phyloP scores from a whole-genome alignment of 208 protist genomes.

The Acanthamoeba lenticulata region DNA sequence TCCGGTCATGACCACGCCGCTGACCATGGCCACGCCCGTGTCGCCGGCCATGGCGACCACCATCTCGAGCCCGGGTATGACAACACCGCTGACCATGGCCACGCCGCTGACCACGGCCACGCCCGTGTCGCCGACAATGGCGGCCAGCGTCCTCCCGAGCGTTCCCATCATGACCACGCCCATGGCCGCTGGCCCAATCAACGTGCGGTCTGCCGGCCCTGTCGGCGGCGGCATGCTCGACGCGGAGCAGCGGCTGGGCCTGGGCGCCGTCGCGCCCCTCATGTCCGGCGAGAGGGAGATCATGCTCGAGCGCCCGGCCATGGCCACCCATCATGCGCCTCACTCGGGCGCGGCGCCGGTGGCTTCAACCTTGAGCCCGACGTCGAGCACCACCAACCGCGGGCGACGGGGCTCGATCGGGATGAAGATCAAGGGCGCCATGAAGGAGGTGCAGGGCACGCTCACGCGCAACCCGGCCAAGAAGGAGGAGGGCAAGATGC shows the following conservation, averaged over 20 bases:
- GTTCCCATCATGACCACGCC: background rate
- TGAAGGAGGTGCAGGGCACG: background rate
- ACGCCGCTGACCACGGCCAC: background rate
- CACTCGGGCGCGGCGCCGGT: too few species aligned
- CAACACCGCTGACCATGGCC: background rate
- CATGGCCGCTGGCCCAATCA: background rate
- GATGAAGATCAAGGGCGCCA: background rate
- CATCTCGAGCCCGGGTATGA: background rate
- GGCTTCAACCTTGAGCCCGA: background rate
- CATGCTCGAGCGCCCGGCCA: background rate
- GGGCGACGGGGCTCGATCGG: background rate
- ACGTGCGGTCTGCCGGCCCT: too few species aligned
- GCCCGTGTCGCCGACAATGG: background rate
- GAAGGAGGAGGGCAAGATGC: background rate
- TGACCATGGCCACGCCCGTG: background rate
- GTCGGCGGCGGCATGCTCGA: background rate
- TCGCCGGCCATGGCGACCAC: background rate
- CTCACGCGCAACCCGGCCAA: slow-evolving; percentile 16
- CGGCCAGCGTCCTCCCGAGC: background rate
- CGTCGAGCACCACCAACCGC: background rate
- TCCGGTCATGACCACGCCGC: background rate
- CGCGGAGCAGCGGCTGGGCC: background rate
- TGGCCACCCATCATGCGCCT: too few species aligned
- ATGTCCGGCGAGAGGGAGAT: slow-evolving; percentile 5
- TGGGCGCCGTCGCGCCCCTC: background rate